phyloP scores from a whole-genome alignment of 441 rosid genomes.

The Syzygium malaccense region DNA sequence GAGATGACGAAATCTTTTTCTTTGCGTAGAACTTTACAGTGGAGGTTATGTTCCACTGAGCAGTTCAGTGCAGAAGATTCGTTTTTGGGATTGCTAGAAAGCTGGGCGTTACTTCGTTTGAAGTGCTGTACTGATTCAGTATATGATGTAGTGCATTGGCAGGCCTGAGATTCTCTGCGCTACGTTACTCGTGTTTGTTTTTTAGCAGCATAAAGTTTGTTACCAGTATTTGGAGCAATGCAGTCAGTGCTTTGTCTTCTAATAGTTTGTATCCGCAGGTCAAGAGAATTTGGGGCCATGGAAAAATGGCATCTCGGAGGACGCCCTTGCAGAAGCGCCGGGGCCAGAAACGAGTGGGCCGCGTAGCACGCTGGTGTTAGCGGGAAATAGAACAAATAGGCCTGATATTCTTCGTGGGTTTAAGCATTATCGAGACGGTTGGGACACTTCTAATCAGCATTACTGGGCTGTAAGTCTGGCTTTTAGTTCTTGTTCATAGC shows the following conservation, averaged over 20 bases:
- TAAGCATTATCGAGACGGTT: conserved; percentile 65
- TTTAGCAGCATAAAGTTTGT: not conserved
- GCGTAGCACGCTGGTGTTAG: conserved; percentile 44
- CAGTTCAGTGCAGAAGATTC: not conserved
- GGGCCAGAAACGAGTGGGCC: conserved; percentile 33
- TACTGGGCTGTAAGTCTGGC: conserved; percentile 81
- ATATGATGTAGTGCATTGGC: not conserved
- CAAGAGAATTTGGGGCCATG: conserved; percentile 49
- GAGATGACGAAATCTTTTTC: not conserved
- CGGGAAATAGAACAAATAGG: conserved; percentile 70
- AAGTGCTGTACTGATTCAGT: not conserved
- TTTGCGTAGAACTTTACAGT: not conserved
- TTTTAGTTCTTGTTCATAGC: not conserved
- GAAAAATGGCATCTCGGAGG: conserved; percentile 39
- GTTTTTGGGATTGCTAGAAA: not conserved
- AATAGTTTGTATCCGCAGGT: conserved; percentile 26
- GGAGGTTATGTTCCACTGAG: not conserved
- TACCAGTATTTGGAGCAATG: not conserved
- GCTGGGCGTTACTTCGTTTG: not conserved
- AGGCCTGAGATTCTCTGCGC: not conserved
- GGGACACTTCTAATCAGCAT: conserved; percentile 76
- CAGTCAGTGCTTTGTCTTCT: not conserved
- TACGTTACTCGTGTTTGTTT: not conserved
- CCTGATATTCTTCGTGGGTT: conserved; percentile 75
- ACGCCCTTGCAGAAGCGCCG: conserved; percentile 41